Conservation (phyloP, 768 basidiomycete species). For the Kondoa subrosea region DNA sequence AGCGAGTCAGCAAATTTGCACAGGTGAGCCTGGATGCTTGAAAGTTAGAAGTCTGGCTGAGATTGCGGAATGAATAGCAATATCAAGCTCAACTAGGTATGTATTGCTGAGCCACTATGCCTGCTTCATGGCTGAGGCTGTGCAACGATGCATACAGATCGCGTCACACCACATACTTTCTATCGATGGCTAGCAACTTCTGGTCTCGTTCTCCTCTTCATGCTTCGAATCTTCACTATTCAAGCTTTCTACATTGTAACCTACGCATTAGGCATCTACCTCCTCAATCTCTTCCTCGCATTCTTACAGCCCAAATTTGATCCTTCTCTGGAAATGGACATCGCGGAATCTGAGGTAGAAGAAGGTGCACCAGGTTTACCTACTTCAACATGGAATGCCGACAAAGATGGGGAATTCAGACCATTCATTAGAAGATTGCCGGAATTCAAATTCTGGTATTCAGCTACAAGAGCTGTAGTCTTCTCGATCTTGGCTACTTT, state of each 20-base stretch:
- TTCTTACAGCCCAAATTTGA: conserved; percentile 98
- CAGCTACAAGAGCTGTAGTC: conserved; percentile 71
- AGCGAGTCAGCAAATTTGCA: background rate
- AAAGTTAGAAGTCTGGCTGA: background rate
- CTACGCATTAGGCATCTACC: conserved; percentile 29
- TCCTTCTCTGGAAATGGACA: conserved; percentile 81
- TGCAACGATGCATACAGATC: conserved; percentile 38
- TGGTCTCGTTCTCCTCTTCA: conserved; percentile 55
- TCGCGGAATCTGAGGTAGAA: conserved; percentile 86
- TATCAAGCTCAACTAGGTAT: background rate
- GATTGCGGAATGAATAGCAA: background rate
- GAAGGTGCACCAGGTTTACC: conserved; percentile 55
- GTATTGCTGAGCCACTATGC: background rate
- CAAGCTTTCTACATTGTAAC: conserved; percentile 41
- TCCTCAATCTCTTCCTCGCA: conserved; percentile 62
- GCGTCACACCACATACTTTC: conserved; percentile 74
- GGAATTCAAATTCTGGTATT: conserved; percentile 94
- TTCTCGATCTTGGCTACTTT: conserved; percentile 64
- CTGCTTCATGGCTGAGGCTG: background rate
- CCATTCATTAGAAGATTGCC: conserved; percentile 91
- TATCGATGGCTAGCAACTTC: conserved; percentile 71
- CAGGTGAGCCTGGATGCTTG: background rate
- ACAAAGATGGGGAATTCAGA: conserved; percentile 85
- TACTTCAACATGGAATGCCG: conserved; percentile 32
- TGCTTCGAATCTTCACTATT: conserved; percentile 65